These are phyloP conservation scores for Cucumis cinereus DNA, from an alignment of 306 rosid genomes.

Conservation along the genomic window DNA sequence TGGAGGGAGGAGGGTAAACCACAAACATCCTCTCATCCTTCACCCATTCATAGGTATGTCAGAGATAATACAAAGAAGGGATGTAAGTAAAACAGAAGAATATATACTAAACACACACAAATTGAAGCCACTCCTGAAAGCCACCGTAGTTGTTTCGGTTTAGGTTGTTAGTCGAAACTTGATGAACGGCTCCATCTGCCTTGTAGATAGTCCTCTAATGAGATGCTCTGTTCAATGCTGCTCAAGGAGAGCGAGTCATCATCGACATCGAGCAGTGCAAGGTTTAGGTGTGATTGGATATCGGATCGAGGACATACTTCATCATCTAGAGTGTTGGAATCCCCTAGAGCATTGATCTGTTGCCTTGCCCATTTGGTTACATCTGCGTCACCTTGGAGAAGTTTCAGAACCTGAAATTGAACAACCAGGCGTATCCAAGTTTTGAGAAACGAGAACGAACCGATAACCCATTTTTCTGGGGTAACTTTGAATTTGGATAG, in stretches of 20 bases:
- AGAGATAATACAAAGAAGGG: neutral
- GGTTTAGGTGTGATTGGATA: constrained; percentile 72
- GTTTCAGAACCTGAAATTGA: constrained; percentile 56
- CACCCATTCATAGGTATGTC: constrained; percentile 28
- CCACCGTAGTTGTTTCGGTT: constrained; percentile 9
- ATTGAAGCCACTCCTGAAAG: neutral
- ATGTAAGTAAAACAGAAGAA: constrained; percentile 12
- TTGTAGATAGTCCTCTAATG: constrained; percentile 72
- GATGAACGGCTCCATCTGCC: constrained; percentile 93
- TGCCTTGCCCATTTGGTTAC: constrained; percentile 73
- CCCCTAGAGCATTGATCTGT: constrained; percentile 37
- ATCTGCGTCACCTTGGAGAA: constrained; percentile 65
- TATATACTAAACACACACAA: constrained; percentile 35
- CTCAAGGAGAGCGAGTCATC: constrained; percentile 84
- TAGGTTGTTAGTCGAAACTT: constrained; percentile 63
- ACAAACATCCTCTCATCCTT: constrained; percentile 91
- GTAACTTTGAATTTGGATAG: neutral
- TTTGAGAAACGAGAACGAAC: neutral
- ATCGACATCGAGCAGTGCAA: constrained; percentile 87
- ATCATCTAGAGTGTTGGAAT: constrained; percentile 34
- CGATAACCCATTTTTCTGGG: neutral
- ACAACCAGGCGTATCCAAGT: neutral
- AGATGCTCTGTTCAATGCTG: constrained; percentile 64
- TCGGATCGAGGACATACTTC: constrained; percentile 54
- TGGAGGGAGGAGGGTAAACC: constrained; percentile 91